Evolutionary conservation across 495 filamentous ascomycete species (phyloP).

Genomic region (Penicillium antarcticum): DNA sequence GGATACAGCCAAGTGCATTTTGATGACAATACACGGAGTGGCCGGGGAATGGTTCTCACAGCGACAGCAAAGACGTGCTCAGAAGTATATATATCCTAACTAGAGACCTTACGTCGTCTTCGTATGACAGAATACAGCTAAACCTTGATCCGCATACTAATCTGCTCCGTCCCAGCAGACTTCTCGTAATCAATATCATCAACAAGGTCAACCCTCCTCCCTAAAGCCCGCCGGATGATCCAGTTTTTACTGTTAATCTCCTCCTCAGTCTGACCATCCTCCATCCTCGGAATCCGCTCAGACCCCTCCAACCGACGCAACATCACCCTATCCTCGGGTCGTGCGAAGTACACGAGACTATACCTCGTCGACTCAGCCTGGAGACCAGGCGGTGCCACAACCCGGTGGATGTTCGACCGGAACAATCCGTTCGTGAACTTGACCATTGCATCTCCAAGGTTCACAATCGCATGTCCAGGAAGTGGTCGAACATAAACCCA

Average conservation of each 20-base stretch:
- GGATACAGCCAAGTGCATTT: no score
- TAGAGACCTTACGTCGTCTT: no score
- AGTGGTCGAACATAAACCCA: constrained; percentile 62
- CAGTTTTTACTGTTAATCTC: constrained; percentile 47
- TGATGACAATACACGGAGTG: no score
- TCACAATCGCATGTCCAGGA: constrained; percentile 56
- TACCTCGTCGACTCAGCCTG: constrained; percentile 51
- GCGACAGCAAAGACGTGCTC: no score
- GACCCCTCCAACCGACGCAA: constrained; percentile 45
- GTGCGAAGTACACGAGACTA: constrained; percentile 60
- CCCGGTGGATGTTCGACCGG: constrained; percentile 61
- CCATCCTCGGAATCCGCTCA: constrained; percentile 25
- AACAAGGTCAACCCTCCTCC: constrained; percentile 30
- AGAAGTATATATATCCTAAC: no score
- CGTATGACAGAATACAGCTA: neutral
- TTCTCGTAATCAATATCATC: constrained; percentile 34
- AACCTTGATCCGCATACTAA: constrained; percentile 35
- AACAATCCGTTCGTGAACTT: constrained; percentile 61
- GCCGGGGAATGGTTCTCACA: no score
- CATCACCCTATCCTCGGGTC: constrained; percentile 55
- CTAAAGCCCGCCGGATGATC: constrained; percentile 44
- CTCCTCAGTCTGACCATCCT: constrained; percentile 34
- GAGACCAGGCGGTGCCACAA: constrained; percentile 53
- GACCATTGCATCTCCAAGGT: constrained; percentile 63
- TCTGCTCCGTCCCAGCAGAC: constrained; percentile 37